Evolutionary conservation across 106 monocot genomes (phyloP).

Genomic region (Dendrobium catenatum): DNA sequence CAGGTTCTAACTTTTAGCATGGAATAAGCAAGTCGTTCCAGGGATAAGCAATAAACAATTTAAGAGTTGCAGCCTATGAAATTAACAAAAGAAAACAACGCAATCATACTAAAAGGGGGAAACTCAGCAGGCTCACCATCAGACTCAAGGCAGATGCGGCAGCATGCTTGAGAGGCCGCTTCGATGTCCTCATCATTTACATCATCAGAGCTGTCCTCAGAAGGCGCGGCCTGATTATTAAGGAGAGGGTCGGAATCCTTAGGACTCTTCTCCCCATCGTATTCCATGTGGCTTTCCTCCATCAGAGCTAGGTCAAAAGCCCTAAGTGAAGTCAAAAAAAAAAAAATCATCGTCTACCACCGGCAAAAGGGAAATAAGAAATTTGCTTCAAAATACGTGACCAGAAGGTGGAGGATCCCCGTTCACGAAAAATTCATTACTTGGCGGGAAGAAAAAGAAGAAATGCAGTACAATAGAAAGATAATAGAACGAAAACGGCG

Average conservation of each 20-base stretch:
- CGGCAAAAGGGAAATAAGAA: background rate
- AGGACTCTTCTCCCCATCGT: conserved; percentile 10
- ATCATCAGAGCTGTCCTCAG: conserved; percentile 28
- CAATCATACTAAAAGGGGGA: background rate
- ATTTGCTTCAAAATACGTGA: background rate
- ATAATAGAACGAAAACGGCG: background rate
- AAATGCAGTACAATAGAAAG: background rate
- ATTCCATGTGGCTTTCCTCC: background rate
- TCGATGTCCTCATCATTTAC: conserved; percentile 63
- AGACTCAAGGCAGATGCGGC: conserved; percentile 87
- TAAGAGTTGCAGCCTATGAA: background rate
- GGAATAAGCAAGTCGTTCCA: background rate
- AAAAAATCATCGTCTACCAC: background rate
- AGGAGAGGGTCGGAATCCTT: conserved; percentile 74
- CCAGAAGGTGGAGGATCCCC: background rate
- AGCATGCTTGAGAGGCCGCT: conserved; percentile 44
- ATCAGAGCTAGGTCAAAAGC: background rate
- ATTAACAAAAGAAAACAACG: background rate
- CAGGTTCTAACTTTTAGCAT: too few species aligned
- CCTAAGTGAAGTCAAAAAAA: background rate
- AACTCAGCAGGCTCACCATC: conserved; percentile 46
- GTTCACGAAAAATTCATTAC: background rate
- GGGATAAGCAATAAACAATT: background rate
- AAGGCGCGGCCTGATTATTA: background rate
- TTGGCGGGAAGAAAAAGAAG: background rate